Evolutionary conservation across 116 monocot genomes (phyloP).

Genomic region (Phalaenopsis hybrid): DNA sequence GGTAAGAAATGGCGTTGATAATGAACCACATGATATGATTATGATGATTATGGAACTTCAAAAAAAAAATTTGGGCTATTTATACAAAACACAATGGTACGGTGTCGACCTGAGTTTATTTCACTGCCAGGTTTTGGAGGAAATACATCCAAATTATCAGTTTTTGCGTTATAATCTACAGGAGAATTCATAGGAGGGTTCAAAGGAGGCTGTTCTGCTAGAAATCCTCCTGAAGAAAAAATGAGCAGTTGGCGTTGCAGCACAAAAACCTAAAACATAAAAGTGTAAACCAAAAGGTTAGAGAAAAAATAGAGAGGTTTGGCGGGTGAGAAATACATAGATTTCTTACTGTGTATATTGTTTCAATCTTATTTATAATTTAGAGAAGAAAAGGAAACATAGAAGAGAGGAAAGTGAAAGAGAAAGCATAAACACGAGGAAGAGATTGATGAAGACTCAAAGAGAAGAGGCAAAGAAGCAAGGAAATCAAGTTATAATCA

Average conservation of each 20-base stretch:
- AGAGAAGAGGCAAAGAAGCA: no score
- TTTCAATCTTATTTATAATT: no score
- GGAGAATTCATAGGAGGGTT: conserved; percentile 35
- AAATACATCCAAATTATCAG: conserved; percentile 42
- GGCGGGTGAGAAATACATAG: no score
- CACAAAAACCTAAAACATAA: conserved; percentile 65
- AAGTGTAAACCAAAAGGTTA: neutral
- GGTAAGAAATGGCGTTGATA: neutral
- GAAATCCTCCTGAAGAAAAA: conserved; percentile 51
- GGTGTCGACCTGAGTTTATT: conserved; percentile 47
- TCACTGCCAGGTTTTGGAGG: conserved; percentile 84
- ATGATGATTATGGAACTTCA: neutral
- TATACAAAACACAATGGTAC: neutral
- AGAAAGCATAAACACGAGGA: no score
- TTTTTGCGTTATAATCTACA: conserved; percentile 28
- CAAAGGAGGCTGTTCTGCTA: conserved; percentile 54
- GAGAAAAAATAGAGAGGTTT: neutral
- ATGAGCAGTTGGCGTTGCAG: conserved; percentile 72
- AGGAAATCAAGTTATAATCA: no score
- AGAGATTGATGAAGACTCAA: no score
- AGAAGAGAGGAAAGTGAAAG: no score
- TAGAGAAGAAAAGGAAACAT: no score
- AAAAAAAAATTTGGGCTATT: conserved; percentile 6
- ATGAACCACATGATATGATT: neutral
- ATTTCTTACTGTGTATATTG: no score